phyloP scores from a whole-genome alignment of 179 eudicot species.

The Beta macrorhiza region DNA sequence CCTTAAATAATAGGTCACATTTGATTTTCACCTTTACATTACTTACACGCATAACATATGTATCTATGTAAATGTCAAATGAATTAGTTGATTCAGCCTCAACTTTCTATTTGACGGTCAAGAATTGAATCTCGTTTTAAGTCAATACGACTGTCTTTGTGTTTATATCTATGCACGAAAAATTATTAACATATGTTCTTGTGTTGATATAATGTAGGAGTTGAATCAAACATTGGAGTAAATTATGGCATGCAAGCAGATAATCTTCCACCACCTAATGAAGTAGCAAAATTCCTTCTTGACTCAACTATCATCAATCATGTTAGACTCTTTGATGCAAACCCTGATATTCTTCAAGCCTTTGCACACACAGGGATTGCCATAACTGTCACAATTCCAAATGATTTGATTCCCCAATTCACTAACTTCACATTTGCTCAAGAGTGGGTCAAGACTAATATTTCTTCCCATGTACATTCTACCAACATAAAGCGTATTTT shows the following conservation, averaged over 20 bases:
- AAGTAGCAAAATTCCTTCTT: slow-evolving; percentile 49
- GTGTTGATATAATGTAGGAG: slow-evolving; percentile 23
- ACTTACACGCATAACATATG: too few species aligned
- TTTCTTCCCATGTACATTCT: slow-evolving; percentile 42
- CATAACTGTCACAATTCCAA: slow-evolving; percentile 47
- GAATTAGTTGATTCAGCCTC: too few species aligned
- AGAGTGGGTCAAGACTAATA: slow-evolving; percentile 44
- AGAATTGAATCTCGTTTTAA: too few species aligned
- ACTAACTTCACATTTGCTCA: slow-evolving; percentile 43
- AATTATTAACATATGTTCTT: not conserved
- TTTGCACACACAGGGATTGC: slow-evolving; percentile 60
- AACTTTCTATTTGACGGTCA: too few species aligned
- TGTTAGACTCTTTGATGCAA: slow-evolving; percentile 55
- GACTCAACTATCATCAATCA: slow-evolving; percentile 56
- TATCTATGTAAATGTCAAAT: too few species aligned
- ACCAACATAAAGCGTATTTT: slow-evolving; percentile 52
- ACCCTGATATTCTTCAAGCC: slow-evolving; percentile 45
- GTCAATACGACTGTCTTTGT: too few species aligned
- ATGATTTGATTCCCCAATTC: slow-evolving; percentile 46
- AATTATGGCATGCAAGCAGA: slow-evolving; percentile 63
- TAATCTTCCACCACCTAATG: slow-evolving; percentile 59
- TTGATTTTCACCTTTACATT: too few species aligned
- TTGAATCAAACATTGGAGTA: slow-evolving; percentile 53
- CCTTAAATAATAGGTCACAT: too few species aligned
- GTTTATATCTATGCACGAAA: too few species aligned